Percentiles rank a stretch among this genome's conserved stretches.
These are phyloP conservation scores for Cystobasidium slooffiae DNA, from an alignment of 1,284 basidiomycete genomes.

Conservation along the genomic window DNA sequence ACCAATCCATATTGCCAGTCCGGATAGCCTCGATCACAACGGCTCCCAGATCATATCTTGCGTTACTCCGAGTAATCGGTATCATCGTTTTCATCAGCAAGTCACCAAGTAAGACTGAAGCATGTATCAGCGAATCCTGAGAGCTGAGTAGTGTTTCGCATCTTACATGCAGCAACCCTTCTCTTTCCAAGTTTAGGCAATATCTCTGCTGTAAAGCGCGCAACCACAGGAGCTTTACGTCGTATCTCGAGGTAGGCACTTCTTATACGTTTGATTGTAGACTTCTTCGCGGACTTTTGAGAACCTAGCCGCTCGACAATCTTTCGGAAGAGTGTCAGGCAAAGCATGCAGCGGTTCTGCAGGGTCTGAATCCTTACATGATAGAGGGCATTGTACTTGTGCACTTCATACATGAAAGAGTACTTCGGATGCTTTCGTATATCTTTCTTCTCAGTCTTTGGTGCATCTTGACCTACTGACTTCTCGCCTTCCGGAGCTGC, in stretches of 20 bases:
- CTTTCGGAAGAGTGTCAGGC: too few relatives aligned
- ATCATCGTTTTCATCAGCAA: neutral
- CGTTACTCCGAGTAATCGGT: neutral
- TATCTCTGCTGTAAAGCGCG: neutral
- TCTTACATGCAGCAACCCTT: too few relatives aligned
- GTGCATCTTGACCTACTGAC: neutral
- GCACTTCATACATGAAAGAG: constrained; percentile 15
- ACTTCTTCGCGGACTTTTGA: too few relatives aligned
- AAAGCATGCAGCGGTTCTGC: too few relatives aligned
- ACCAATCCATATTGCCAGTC: neutral
- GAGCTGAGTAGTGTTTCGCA: too few relatives aligned
- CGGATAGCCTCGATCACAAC: constrained; percentile 1
- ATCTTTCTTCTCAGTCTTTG: neutral
- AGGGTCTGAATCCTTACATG: too few relatives aligned
- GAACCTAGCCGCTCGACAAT: too few relatives aligned
- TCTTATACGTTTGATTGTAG: too few relatives aligned
- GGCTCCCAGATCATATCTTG: neutral
- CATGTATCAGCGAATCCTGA: too few relatives aligned
- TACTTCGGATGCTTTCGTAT: constrained; percentile 31
- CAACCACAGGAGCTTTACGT: neutral
- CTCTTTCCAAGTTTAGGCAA: neutral
- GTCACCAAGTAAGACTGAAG: neutral
- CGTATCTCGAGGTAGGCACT: too few relatives aligned
- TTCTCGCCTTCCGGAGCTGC: neutral
- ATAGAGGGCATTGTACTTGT: constrained; percentile 13